Percentiles rank a stretch among this genome's conserved stretches.
These are phyloP conservation scores for Blumeria graminis DNA, from an alignment of 2,329 filamentous ascomycete species.

Conservation along the genomic window DNA sequence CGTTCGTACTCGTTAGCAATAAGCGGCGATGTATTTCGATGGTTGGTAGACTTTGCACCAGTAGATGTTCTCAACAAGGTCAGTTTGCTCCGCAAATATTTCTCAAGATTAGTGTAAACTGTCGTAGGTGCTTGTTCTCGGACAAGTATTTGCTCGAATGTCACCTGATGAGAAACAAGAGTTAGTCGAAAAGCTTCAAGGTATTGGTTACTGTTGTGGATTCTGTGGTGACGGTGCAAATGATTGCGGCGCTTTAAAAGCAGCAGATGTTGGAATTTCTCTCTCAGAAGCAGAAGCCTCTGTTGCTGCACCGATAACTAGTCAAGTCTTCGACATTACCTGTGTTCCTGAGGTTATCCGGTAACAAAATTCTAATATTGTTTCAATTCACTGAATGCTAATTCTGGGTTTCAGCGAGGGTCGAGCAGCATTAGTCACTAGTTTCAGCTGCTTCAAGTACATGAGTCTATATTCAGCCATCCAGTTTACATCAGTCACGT, in stretches of 20 bases:
- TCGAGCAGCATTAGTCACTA: conserved; percentile 83
- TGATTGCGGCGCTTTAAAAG: conserved; percentile 89
- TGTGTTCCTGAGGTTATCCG: conserved; percentile 83
- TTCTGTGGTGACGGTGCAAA: conserved; percentile 97
- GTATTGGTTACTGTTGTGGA: conserved; percentile 80
- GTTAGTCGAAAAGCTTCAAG: conserved; percentile 87
- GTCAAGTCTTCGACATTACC: conserved; percentile 81
- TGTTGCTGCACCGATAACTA: conserved; percentile 94
- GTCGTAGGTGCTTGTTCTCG: conserved; percentile 58
- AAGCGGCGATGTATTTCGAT: conserved; percentile 83
- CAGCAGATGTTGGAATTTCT: conserved; percentile 90
- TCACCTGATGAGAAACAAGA: conserved; percentile 98
- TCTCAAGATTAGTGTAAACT: conserved; percentile 3
- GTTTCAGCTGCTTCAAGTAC: conserved; percentile 98
- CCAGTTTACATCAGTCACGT: conserved; percentile 91
- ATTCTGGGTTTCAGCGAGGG: conserved; percentile 36
- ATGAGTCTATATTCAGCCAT: conserved; percentile 99
- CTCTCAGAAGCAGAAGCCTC: conserved; percentile 93
- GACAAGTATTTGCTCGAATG: conserved; percentile 94
- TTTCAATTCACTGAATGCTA: conserved; percentile 4
- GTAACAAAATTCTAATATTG: conserved; percentile 19
- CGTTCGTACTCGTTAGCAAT: conserved; percentile 54
- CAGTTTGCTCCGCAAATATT: conserved; percentile 10
- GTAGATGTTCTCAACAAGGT: conserved; percentile 53
- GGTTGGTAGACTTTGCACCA: conserved; percentile 78